Base-by-base conservation (phyloP, 371 early-diverging fungal species). In the Chytridiales sp. region DNA sequence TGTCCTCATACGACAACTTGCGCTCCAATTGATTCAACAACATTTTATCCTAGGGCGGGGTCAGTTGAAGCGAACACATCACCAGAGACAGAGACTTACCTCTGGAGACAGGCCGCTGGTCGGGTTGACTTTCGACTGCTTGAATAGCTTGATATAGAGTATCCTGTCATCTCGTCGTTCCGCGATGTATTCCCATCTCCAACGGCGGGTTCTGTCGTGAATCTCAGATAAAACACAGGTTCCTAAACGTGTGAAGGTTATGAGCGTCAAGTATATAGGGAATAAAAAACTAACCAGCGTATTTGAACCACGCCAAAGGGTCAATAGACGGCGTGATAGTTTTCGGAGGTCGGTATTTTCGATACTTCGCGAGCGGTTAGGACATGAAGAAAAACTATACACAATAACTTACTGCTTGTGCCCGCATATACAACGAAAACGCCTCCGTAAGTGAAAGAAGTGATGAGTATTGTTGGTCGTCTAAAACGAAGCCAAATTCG, bases 381-480 rank as follows among this genome's bases (percentile, higher is more conserved):
- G 29, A 40, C 15, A 17, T 21, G 4, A 13, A 34, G 22, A 34
- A n/a, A 8, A 47, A 13, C 6, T 8, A 24, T 43, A 27, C 19
- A 21, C 15, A 24, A 6, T n/a, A n/a, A n/a, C 17, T 17, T 8
- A 87, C 88, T 78, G 88, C 82, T 36, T 90, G 81, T 48, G 85
- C 77, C 39, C 85, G 73, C 67, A 86, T 75, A 48, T 81, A 88
- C 2, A 85, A 80, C 58, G 94, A 89, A 66, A 97, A 93, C 1
- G 89, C 72, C 11, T 89, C 88, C 34, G 93, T 79, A 73, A 94
- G 80, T 34, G 90, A 62, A 54, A 95, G 76, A 0, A 87, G 77
- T 53, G 90, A 91, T 3, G 81, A 69, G 64, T 94, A 96, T 69
- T 98, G 98, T 43, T 89, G 85, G 54, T 95, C 88, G 52, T 94